Conservation (phyloP, 78 protist genomes). For the Tieghemostelium lacteum region DNA sequence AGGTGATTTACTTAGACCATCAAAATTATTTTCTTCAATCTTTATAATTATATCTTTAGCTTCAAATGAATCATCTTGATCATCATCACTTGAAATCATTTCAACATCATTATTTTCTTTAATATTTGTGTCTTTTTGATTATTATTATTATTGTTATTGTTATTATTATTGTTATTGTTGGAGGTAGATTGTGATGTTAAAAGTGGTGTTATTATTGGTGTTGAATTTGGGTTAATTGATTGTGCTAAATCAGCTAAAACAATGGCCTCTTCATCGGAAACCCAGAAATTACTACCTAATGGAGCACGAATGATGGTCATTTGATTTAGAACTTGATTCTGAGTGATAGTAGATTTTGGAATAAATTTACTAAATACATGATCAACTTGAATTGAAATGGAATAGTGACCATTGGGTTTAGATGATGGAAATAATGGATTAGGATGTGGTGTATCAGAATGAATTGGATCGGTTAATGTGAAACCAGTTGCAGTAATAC, state of each 20-base stretch:
- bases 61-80: background rate
- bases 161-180: no score
- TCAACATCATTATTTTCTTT: background rate
- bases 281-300: conserved; percentile 71
- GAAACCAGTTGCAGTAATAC: conserved; percentile 45
- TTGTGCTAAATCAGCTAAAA: background rate
- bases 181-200: background rate
- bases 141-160: background rate
- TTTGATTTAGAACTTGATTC: background rate
- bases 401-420: conserved; percentile 55
- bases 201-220: background rate
- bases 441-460: background rate
- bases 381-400: background rate
- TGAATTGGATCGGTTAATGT: conserved; percentile 21
- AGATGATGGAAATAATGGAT: conserved; percentile 4
- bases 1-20: background rate
- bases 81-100: background rate
- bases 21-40: background rate
- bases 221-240: conserved; percentile 23
- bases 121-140: background rate
- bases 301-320: conserved; percentile 75
- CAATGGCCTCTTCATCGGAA: conserved; percentile 41
- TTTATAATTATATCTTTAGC: background rate
- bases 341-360: conserved; percentile 26
- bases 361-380: background rate